Percentiles rank a stretch among this genome's conserved stretches.
Evolutionary conservation across 176 grass and related monocot genomes (phyloP).

Genomic region (Lolium perenne): DNA sequence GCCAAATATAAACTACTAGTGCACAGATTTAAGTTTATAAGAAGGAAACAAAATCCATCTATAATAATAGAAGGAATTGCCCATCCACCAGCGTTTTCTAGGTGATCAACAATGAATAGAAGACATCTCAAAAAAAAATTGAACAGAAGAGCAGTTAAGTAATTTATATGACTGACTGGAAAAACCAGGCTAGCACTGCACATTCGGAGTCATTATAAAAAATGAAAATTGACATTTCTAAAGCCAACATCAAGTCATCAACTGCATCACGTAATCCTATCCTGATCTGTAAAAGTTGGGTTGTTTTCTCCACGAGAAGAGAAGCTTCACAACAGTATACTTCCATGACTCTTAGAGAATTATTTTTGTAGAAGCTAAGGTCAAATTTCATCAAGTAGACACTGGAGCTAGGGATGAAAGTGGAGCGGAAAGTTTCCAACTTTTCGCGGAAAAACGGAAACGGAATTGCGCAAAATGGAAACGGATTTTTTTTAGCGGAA

Average conservation of each 20-base stretch:
- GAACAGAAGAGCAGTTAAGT: background rate
- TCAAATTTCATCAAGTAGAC: background rate
- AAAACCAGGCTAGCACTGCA: background rate
- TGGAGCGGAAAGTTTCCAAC: too few species aligned
- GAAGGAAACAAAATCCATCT: slow-evolving; percentile 9
- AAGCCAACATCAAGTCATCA: background rate
- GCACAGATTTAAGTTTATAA: background rate
- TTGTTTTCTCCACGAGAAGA: background rate
- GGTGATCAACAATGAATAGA: background rate
- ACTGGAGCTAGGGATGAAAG: background rate
- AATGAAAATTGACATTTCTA: background rate
- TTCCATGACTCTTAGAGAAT: slow-evolving; percentile 9
- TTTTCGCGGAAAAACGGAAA: too few species aligned
- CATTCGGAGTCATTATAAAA: background rate
- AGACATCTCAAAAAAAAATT: too few species aligned
- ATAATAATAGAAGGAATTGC: background rate
- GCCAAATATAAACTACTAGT: background rate
- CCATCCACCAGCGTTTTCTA: background rate
- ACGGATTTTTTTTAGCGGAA: too few species aligned
- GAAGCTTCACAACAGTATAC: background rate
- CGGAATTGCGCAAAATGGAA: too few species aligned
- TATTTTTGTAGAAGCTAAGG: slow-evolving; percentile 8
- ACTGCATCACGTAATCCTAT: background rate
- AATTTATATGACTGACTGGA: background rate
- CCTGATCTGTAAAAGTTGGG: background rate